Conservation (phyloP, 2,329 filamentous ascomycete genomes). For the Helicocarpus griseus region DNA sequence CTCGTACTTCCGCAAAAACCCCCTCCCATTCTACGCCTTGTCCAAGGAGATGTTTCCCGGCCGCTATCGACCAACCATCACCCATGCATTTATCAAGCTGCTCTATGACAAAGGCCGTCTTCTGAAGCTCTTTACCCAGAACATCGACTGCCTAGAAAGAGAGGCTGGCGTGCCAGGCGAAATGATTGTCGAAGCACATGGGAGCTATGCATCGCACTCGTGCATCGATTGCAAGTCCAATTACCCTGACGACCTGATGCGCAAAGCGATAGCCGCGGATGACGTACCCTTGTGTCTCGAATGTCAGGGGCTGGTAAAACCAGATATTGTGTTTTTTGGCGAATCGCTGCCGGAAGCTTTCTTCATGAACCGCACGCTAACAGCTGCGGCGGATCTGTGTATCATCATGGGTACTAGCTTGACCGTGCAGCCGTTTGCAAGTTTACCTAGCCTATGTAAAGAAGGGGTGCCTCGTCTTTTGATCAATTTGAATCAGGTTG, state of each 20-base stretch:
- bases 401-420: conserved; percentile 86
- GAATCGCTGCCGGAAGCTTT: conserved; percentile 61
- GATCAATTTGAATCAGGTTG: conserved; percentile 79
- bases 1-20: conserved; percentile 72
- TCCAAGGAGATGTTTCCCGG: conserved; percentile 89
- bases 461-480: conserved; percentile 64
- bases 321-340: conserved; percentile 91
- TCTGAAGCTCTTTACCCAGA: conserved; percentile 87
- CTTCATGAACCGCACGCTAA: conserved; percentile 47
- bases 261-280: conserved; percentile 53
- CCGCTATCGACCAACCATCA: conserved; percentile 76
- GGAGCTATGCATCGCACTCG: conserved; percentile 81
- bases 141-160: conserved; percentile 92
- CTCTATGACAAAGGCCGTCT: conserved; percentile 66
- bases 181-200: conserved; percentile 85
- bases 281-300: conserved; percentile 60
- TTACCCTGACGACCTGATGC: conserved; percentile 68
- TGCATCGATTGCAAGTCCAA: conserved; percentile 77
- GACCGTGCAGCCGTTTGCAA: conserved; percentile 79
- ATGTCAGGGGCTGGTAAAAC: conserved; percentile 78
- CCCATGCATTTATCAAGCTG: conserved; percentile 79
- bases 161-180: conserved; percentile 72
- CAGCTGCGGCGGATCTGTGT: conserved; percentile 59
- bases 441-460: conserved; percentile 56
- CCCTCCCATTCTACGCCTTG: conserved; percentile 82